Base-by-base conservation (phyloP, 257 asterid species). In the Linaria vulgaris region DNA sequence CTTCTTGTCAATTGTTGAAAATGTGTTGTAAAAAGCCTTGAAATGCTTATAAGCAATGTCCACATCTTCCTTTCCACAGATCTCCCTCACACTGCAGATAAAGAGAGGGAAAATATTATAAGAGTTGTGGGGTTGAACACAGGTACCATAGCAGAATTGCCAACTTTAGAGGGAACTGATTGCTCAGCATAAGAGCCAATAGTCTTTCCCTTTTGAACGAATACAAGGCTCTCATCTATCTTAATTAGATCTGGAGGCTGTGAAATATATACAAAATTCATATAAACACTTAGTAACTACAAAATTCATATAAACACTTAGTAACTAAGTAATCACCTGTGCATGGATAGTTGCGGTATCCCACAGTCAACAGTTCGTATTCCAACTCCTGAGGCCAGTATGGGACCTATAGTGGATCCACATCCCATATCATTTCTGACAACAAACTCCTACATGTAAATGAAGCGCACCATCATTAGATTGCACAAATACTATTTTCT, bases 301-400 rank as follows among this genome's bases (percentile, higher is more conserved):
- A 34, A 34, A 34, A 3, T 25, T 19, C 34, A n/a, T 1, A 41
- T 21, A 23, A 53, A 45, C 12, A 9, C 43, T 34, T 21, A 51
- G 48, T 41, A 68, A 45, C 10, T 50, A 14, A 67, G 48, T 22
- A 59, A 65, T 67, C 61, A 85, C 96, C 99, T 90, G 83, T 94
- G 99, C 99, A 94, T 90, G 74, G 99, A 94, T 58, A 90, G 82
- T 83, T 94, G 99, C 63, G 99, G 83, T 59, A 94, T 94, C 78
- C 99, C 99, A 80, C 97, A 90, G 84, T 94, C 96, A 69, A 94
- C 96, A 14, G 97, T 90, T 69, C 97, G 95, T 58, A 90, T 90
- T 63, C 96, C 99, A 78, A 90, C 87, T 61, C 97, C 95, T 58
- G 99, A 83, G 74, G 99, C 97, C 67, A 90, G 88, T 72, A 90